A percentile compares a stretch with the other conserved stretches of the same genome.
phyloP scores from a whole-genome alignment of 2,329 filamentous ascomycete species.

The Colletotrichum lini region DNA sequence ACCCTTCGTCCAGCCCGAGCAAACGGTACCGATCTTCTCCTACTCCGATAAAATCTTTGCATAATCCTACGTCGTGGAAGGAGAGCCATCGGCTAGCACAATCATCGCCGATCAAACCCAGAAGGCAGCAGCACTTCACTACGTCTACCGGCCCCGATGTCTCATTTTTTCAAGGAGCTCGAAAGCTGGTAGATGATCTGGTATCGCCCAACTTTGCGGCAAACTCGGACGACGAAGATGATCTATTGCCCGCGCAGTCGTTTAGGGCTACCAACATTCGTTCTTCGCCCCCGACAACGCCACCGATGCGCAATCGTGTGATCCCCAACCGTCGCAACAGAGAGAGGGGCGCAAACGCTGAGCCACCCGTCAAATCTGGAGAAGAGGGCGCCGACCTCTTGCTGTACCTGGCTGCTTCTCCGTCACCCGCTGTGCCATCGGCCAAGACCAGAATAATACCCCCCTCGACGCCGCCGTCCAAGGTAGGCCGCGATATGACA shows the following conservation, averaged over 20 bases:
- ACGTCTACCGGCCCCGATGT: constrained; percentile 79
- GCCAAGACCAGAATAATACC: constrained; percentile 72
- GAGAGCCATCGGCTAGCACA: constrained; percentile 82
- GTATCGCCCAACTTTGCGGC: constrained; percentile 73
- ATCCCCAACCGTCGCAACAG: constrained; percentile 63
- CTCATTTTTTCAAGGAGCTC: constrained; percentile 83
- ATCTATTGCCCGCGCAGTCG: constrained; percentile 82
- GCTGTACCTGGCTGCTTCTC: constrained; percentile 90
- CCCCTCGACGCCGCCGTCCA: constrained; percentile 83
- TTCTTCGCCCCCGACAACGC: constrained; percentile 89
- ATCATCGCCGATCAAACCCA: constrained; percentile 88
- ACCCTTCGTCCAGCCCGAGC: constrained; percentile 68
- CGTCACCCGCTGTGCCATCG: constrained; percentile 80
- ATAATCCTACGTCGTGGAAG: constrained; percentile 78
- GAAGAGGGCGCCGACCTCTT: constrained; percentile 87
- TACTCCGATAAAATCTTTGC: constrained; percentile 70
- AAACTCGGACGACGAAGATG: constrained; percentile 85
- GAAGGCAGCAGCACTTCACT: constrained; percentile 81
- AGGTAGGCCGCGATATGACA: constrained; percentile 72
- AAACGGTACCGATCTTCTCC: constrained; percentile 81
- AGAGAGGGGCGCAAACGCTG: constrained; percentile 59
- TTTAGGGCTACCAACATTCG: constrained; percentile 75
- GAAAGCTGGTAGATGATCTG: constrained; percentile 76
- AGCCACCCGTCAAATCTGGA: constrained; percentile 69
- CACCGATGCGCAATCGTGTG: constrained; percentile 74